Evolutionary conservation across 306 rosid genomes (phyloP).

Genomic region (Glycine latifolia): DNA sequence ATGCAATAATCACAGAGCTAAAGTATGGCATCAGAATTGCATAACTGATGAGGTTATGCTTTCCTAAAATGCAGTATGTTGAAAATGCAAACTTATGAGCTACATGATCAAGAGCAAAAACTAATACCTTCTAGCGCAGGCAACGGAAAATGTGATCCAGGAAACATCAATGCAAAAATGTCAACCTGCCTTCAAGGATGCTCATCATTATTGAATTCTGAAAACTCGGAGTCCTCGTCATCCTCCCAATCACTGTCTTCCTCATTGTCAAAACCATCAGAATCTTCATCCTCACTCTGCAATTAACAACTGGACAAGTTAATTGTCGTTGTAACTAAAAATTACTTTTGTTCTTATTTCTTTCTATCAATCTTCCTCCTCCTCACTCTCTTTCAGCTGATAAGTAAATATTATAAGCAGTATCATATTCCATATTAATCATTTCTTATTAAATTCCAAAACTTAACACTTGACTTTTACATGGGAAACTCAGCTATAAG

Average conservation of each 20-base stretch:
- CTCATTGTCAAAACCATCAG: slow-evolving; percentile 50
- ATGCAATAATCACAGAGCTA: slow-evolving; percentile 7
- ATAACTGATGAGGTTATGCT: slow-evolving; percentile 5
- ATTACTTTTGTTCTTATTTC: neutral
- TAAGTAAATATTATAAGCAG: slow-evolving; percentile 6
- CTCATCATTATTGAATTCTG: slow-evolving; percentile 24
- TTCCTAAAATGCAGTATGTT: neutral
- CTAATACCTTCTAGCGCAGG: slow-evolving; percentile 46
- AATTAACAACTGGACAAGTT: slow-evolving; percentile 37
- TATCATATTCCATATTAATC: slow-evolving; percentile 29
- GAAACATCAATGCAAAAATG: slow-evolving; percentile 23
- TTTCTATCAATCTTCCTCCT: slow-evolving; percentile 31
- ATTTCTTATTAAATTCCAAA: slow-evolving; percentile 23
- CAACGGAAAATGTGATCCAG: slow-evolving; percentile 38
- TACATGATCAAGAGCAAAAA: slow-evolving; percentile 34
- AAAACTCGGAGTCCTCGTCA: slow-evolving; percentile 47
- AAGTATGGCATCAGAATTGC: slow-evolving; percentile 14
- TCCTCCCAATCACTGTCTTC: slow-evolving; percentile 52
- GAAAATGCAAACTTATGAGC: slow-evolving; percentile 17
- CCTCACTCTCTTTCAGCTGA: slow-evolving; percentile 27
- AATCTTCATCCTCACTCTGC: slow-evolving; percentile 71
- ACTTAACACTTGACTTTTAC: neutral
- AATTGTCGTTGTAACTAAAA: slow-evolving; percentile 14
- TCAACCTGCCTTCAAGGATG: slow-evolving; percentile 50
- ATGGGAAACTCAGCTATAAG: too few species aligned